Evolutionary conservation across 2,329 filamentous ascomycete species (phyloP).

Genomic region (Septoria linicola): DNA sequence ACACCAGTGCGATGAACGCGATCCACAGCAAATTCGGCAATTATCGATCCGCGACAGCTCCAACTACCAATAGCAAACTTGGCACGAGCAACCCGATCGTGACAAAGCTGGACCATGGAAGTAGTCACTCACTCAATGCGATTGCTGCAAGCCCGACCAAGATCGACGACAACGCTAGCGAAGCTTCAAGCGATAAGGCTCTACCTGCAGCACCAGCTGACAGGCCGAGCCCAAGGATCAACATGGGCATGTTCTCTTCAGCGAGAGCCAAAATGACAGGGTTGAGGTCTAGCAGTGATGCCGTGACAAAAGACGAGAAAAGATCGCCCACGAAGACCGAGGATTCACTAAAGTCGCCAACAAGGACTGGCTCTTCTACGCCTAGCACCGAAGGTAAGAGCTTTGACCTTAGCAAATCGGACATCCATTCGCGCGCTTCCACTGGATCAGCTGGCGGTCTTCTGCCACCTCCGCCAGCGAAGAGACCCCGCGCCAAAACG

Average conservation of each 20-base stretch:
- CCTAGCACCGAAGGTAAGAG: slow-evolving; percentile 56
- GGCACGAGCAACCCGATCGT: slow-evolving; percentile 54
- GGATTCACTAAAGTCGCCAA: slow-evolving; percentile 59
- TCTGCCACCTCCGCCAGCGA: slow-evolving; percentile 32
- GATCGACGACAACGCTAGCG: slow-evolving; percentile 41
- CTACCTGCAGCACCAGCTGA: slow-evolving; percentile 8
- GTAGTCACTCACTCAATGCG: slow-evolving; percentile 34
- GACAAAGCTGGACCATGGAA: slow-evolving; percentile 56
- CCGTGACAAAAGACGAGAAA: slow-evolving; percentile 57
- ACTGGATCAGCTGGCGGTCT: slow-evolving; percentile 44
- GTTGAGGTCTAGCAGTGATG: slow-evolving; percentile 82
- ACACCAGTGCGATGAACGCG: slow-evolving; percentile 25
- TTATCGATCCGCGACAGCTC: slow-evolving; percentile 33
- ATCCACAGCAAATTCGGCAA: slow-evolving; percentile 30
- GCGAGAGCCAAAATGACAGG: slow-evolving; percentile 57
- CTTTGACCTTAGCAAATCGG: slow-evolving; percentile 38
- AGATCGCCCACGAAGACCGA: slow-evolving; percentile 28
- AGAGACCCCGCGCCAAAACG: slow-evolving; percentile 29
- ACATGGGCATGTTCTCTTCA: slow-evolving; percentile 38
- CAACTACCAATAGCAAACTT: slow-evolving; percentile 34
- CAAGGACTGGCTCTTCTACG: slow-evolving; percentile 72
- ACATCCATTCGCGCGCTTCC: slow-evolving; percentile 43
- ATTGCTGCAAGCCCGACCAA: slow-evolving; percentile 26
- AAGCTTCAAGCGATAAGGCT: slow-evolving; percentile 44
- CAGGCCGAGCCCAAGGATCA: slow-evolving; percentile 31